A percentile compares a stretch with the other conserved stretches of the same genome.
Evolutionary conservation across 768 basidiomycete species (phyloP).

Genomic region (Psilocybe cyanescens): DNA sequence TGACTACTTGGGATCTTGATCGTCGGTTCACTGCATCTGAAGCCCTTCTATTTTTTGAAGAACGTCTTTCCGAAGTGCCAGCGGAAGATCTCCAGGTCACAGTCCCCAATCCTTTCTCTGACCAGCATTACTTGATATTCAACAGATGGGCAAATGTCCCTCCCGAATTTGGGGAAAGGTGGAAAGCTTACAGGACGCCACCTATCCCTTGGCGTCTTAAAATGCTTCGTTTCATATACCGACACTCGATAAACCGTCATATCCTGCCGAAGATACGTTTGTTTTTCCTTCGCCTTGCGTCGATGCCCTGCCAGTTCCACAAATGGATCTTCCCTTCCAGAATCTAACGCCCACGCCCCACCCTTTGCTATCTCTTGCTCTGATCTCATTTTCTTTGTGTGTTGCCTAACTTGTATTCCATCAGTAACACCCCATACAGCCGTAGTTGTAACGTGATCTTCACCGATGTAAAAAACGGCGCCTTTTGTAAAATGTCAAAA

Average conservation of each 20-base stretch:
- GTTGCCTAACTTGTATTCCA: too few species aligned
- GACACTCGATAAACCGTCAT: background rate
- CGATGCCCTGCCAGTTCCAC: background rate
- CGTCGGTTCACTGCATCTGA: conserved; percentile 28
- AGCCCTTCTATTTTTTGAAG: conserved; percentile 31
- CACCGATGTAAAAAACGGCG: too few species aligned
- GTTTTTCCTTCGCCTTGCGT: background rate
- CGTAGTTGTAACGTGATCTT: too few species aligned
- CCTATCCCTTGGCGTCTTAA: background rate
- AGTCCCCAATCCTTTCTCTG: background rate
- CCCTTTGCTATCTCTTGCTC: too few species aligned
- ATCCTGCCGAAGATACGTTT: background rate
- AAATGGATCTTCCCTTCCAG: too few species aligned
- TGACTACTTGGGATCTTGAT: conserved; percentile 26
- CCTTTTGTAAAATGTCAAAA: too few species aligned
- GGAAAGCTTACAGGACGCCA: conserved; percentile 17
- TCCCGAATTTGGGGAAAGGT: conserved; percentile 15
- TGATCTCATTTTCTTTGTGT: too few species aligned
- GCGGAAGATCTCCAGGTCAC: background rate
- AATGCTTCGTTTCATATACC: background rate
- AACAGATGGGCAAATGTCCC: conserved; percentile 25
- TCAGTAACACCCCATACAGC: too few species aligned
- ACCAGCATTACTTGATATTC: conserved; percentile 1
- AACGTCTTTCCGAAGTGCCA: background rate
- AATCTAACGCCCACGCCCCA: too few species aligned